phyloP scores from a whole-genome alignment of 1,284 basidiomycete genomes.

The Pascua sp. region DNA sequence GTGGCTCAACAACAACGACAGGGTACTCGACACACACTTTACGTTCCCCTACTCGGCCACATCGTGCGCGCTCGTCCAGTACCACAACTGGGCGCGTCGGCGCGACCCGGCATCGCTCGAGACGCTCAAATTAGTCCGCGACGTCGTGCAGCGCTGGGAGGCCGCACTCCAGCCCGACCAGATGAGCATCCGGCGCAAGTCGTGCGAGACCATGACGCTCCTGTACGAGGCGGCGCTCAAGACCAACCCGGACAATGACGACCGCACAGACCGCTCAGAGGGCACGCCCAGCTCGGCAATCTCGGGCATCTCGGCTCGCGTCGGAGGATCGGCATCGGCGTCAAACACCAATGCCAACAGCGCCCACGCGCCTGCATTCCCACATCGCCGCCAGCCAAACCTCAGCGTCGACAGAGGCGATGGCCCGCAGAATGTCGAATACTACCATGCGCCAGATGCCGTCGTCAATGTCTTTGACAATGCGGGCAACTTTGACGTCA shows the following conservation, averaged over 20 bases:
- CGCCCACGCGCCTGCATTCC: constrained; percentile 2
- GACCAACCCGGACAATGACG: constrained; percentile 48
- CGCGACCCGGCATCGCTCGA: constrained; percentile 69
- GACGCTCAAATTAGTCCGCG: constrained; percentile 72
- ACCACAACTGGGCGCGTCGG: constrained; percentile 65
- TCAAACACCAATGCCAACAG: not conserved
- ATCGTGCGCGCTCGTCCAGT: constrained; percentile 75
- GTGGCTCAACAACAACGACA: constrained; percentile 80
- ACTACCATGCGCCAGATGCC: constrained; percentile 7
- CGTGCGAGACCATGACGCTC: constrained; percentile 75
- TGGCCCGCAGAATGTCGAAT: constrained; percentile 10
- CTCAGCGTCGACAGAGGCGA: constrained; percentile 8
- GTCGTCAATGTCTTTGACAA: constrained; percentile 10
- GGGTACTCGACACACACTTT: constrained; percentile 79
- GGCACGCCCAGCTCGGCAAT: constrained; percentile 60
- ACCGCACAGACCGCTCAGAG: constrained; percentile 30
- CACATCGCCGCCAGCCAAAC: not conserved
- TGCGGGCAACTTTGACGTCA: constrained; percentile 55
- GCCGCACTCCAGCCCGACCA: constrained; percentile 62
- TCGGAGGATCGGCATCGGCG: constrained; percentile 32
- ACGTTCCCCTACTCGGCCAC: constrained; percentile 83
- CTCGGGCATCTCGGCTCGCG: constrained; percentile 33
- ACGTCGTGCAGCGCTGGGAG: constrained; percentile 81
- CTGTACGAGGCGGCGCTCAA: constrained; percentile 87
- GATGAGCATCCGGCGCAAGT: constrained; percentile 84